Base-by-base conservation (phyloP, 2,329 filamentous ascomycete species). In the Claviceps lovelessii region DNA sequence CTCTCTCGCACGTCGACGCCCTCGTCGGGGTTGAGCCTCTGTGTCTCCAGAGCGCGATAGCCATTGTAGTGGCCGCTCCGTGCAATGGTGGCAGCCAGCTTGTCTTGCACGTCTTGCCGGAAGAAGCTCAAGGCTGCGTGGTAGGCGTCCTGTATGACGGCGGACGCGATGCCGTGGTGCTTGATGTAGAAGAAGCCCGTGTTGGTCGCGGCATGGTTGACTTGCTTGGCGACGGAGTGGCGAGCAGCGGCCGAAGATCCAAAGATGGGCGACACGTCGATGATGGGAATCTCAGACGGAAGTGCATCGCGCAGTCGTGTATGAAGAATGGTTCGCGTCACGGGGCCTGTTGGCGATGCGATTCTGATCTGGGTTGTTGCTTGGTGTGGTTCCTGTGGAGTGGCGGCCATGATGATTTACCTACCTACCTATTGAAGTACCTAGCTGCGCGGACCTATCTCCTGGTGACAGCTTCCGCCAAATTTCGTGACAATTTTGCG, bases 111-210 rank as follows among this genome's bases (percentile, higher is more conserved):
- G 0, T 73, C 64, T 57, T 79, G 76, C 5, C 65, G 68, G 64
- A 80, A 80, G 61, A 80, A 80, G 3, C 66, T 61, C 4, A 72
- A 58, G 37, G 67, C 68, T 9, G 66, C 68, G 54, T 6, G 62
- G 56, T 6, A 62, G 66, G 68, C 11, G 65, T 68, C 56, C 5
- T 64, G 55, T 3, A 62, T 66, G 13, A 64, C 53, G 31, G 63
- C 60, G 1, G 65, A 45, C 0, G 69, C 56, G 29, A 51, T 47
- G 23, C 75, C 73, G 56, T 79, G 76, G 55, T 77, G 75, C 56
- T 67, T 68, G 56, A 79, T 68, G 65, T 80, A 80, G 64, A 80
- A 80, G 66, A 80, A 80, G 3, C 77, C 77, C 0, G 68, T 77
- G 42, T 71, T 75, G 15, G 73, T 71, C 3, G 76, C 73, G 0